phyloP scores from a whole-genome alignment of 495 filamentous ascomycete genomes.

The Penicillium longicatenatum region DNA sequence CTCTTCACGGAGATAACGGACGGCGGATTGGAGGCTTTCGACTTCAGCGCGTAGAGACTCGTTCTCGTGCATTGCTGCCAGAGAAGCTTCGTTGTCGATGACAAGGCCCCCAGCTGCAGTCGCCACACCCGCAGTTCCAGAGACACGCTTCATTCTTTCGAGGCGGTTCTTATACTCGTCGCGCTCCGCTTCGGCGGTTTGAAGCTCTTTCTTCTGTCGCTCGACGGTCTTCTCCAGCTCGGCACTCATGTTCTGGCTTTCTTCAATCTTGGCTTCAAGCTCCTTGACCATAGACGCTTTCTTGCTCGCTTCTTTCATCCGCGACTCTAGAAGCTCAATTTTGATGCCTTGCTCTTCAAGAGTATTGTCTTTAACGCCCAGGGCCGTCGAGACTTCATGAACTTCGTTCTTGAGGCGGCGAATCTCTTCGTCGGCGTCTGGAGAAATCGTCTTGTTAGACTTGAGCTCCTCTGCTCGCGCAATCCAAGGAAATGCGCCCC shows the following conservation, averaged over 20 bases:
- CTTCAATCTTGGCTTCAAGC: constrained; percentile 62
- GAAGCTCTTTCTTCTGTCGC: constrained; percentile 44
- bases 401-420: constrained; percentile 73
- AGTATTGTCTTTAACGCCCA: constrained; percentile 87
- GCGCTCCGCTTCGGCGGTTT: constrained; percentile 60
- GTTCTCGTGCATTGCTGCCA: constrained; percentile 71
- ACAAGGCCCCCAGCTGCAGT: constrained; percentile 43
- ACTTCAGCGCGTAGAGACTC: constrained; percentile 72
- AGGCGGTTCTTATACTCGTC: constrained; percentile 75
- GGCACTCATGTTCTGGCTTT: constrained; percentile 48
- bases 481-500: constrained; percentile 75
- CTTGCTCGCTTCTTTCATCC: constrained; percentile 56
- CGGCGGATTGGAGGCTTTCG: constrained; percentile 66
- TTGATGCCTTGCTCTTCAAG: constrained; percentile 84
- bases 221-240: constrained; percentile 42
- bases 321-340: constrained; percentile 54
- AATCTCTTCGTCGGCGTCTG: constrained; percentile 80
- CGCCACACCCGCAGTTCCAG: constrained; percentile 54
- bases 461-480: constrained; percentile 77
- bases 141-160: constrained; percentile 53
- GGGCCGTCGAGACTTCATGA: constrained; percentile 59
- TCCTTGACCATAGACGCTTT: constrained; percentile 50
- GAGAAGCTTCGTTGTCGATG: constrained; percentile 45
- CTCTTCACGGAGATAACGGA: constrained; percentile 78
- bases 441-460: constrained; percentile 71